Conservation (phyloP, 83 land plant species). For the Isoetes engelmannii region DNA sequence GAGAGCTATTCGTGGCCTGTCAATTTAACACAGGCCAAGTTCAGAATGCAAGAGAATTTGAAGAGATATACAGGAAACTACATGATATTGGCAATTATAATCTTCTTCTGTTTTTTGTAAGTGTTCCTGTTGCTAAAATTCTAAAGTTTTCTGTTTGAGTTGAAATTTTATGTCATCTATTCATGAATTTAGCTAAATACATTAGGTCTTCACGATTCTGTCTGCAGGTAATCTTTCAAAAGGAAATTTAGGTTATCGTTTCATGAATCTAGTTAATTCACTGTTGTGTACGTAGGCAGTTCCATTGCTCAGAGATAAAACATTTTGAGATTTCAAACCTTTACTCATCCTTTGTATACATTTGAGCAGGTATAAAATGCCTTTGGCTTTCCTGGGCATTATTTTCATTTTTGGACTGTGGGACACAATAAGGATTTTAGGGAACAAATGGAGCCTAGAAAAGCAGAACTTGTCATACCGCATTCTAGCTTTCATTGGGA, state of each 20-base stretch:
- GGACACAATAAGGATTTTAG: conserved; percentile 43
- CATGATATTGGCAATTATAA: conserved; percentile 33
- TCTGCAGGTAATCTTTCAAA: too few relatives aligned
- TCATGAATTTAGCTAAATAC: too few relatives aligned
- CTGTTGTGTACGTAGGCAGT: too few relatives aligned
- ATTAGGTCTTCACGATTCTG: too few relatives aligned
- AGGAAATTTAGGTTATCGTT: too few relatives aligned
- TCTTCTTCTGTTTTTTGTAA: conserved; percentile 49
- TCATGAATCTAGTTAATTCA: too few relatives aligned
- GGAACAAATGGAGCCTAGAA: conserved; percentile 33
- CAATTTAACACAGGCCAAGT: conserved; percentile 38
- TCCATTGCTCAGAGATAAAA: too few relatives aligned
- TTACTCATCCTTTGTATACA: too few relatives aligned
- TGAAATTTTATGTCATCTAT: neutral
- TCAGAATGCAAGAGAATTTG: conserved; percentile 61
- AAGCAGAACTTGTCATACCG: conserved; percentile 22
- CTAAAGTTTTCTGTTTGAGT: conserved; percentile 1
- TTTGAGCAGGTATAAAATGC: conserved; percentile 56
- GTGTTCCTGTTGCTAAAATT: conserved; percentile 9
- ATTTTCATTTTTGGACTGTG: conserved; percentile 45
- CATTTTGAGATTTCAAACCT: too few relatives aligned
- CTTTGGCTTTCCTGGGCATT: conserved; percentile 52
- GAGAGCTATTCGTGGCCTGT: conserved; percentile 50
- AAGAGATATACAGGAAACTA: conserved; percentile 57
- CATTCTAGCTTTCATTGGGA: conserved; percentile 26